Base-by-base conservation (phyloP, 345 rosid species). In the Gossypium raimondii region DNA sequence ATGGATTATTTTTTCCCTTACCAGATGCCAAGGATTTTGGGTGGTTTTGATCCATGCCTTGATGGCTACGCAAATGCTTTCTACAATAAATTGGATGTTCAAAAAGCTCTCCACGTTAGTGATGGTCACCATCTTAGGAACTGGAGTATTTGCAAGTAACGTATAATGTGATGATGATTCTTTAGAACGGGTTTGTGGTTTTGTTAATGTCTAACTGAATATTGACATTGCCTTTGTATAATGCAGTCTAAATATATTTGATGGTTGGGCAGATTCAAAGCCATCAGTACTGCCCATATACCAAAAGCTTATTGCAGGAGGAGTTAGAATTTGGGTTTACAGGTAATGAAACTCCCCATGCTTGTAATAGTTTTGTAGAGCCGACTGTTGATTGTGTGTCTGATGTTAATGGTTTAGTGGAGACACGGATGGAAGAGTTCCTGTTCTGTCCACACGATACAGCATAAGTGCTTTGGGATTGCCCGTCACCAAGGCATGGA, bases 131-230 rank as follows among this genome's bases (percentile, higher is more conserved):
- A 43, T 45, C 84, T 84, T 74, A 89, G 75, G 84, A 88, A 93
- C 76, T 95, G 99, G 99, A 90, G 78, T 82, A 95, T 91, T 72
- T 95, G 99, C 99, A 95, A 87, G 97, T 92, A 94, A 59, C 27
- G 7, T 59, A 14, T 5, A 59, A 10, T n/a, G 61, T 9, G 13
- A 8, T 34, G 41, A 34, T 34, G 41, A 34, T 34, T 34, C 41
- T 34, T 34, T 34, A 5, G 41, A 34, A 34, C 13, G 24, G 4
- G 44, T 29, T 17, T 45, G 44, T 41, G 34, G 17, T 75, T 12
- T 67, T 18, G 1, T 55, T 11, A 52, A 12, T 48, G 8, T 4
- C 55, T 44, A 60, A 38, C 50, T 72, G 43, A 80, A 24, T 10
- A 47, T 44, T 43, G 8, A 0, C 11, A 7, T 70, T 47, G 14